Evolutionary conservation across 768 basidiomycete genomes (phyloP).

Genomic region (Mycena crocata): DNA sequence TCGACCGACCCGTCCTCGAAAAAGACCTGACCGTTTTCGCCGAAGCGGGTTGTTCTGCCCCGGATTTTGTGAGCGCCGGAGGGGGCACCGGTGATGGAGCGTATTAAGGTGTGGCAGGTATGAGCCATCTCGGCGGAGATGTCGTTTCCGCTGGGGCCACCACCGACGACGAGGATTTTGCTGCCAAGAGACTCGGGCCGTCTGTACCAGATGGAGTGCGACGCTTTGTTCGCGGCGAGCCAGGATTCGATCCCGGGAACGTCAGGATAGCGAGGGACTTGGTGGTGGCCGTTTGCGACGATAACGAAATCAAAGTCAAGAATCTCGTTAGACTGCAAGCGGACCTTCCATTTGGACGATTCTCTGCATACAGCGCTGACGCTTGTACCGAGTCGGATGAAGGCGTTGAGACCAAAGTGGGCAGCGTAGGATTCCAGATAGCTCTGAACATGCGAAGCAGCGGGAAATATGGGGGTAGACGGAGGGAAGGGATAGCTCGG

Average conservation of each 20-base stretch:
- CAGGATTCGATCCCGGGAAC: slow-evolving; percentile 71
- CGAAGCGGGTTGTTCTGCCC: slow-evolving; percentile 56
- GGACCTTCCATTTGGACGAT: slow-evolving; percentile 61
- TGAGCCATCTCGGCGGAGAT: slow-evolving; percentile 69
- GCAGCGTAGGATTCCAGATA: slow-evolving; percentile 78
- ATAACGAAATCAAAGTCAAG: slow-evolving; percentile 72
- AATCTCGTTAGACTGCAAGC: slow-evolving; percentile 48
- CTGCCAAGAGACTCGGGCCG: slow-evolving; percentile 57
- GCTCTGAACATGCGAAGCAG: slow-evolving; percentile 66
- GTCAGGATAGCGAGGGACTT: slow-evolving; percentile 69
- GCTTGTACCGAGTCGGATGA: slow-evolving; percentile 71
- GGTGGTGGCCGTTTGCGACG: slow-evolving; percentile 83
- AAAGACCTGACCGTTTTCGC: slow-evolving; percentile 55
- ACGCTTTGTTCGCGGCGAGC: slow-evolving; percentile 62
- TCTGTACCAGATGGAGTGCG: slow-evolving; percentile 79
- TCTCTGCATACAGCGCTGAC: slow-evolving; percentile 63
- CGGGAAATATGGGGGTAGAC: slow-evolving; percentile 76
- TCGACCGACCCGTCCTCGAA: slow-evolving; percentile 73
- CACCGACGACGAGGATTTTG: slow-evolving; percentile 60
- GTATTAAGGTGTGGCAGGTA: slow-evolving; percentile 60
- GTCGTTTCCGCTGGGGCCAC: slow-evolving; percentile 77
- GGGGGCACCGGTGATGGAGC: slow-evolving; percentile 58
- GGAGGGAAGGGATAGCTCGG: slow-evolving; percentile 74
- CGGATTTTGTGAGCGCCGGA: slow-evolving; percentile 52
- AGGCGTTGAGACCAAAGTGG: slow-evolving; percentile 67